These are phyloP conservation scores for Silene vulgaris DNA, from an alignment of 179 eudicot genomes.

Conservation along the genomic window DNA sequence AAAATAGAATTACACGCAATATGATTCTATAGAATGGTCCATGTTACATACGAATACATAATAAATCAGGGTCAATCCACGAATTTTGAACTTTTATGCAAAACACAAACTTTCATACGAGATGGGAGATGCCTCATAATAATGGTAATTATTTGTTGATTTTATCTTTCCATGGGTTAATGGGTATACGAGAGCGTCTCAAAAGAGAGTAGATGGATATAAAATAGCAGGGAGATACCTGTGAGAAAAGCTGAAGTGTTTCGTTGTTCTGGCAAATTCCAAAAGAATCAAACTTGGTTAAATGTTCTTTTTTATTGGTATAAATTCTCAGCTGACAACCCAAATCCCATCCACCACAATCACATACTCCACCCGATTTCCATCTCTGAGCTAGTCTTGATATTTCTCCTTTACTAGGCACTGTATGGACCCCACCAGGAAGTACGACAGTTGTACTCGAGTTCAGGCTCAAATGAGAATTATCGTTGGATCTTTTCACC, in stretches of 20 bases:
- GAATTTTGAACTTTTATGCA: neutral
- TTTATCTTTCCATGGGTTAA: no score
- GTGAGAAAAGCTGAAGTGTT: slow-evolving; percentile 55
- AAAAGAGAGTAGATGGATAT: no score
- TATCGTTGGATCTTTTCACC: slow-evolving; percentile 10
- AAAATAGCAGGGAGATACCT: slow-evolving; percentile 37
- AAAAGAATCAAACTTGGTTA: slow-evolving; percentile 23
- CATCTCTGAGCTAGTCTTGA: slow-evolving; percentile 73
- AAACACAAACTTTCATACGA: no score
- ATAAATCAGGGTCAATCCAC: neutral
- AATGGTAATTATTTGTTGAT: no score
- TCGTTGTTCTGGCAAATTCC: slow-evolving; percentile 20
- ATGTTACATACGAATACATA: no score
- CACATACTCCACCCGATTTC: slow-evolving; percentile 79
- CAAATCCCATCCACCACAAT: slow-evolving; percentile 96
- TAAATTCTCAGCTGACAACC: slow-evolving; percentile 65
- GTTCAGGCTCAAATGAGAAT: slow-evolving; percentile 16
- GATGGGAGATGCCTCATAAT: no score
- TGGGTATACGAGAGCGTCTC: no score
- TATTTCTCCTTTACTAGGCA: slow-evolving; percentile 67
- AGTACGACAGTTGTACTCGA: slow-evolving; percentile 54
- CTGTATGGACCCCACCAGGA: slow-evolving; percentile 75
- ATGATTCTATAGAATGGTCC: neutral
- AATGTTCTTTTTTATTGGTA: slow-evolving; percentile 29
- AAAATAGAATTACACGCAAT: neutral